A percentile compares a stretch with the other conserved stretches of the same genome.
Conservation (phyloP, 306 rosid genomes). For the Trichosanthes truncata region DNA sequence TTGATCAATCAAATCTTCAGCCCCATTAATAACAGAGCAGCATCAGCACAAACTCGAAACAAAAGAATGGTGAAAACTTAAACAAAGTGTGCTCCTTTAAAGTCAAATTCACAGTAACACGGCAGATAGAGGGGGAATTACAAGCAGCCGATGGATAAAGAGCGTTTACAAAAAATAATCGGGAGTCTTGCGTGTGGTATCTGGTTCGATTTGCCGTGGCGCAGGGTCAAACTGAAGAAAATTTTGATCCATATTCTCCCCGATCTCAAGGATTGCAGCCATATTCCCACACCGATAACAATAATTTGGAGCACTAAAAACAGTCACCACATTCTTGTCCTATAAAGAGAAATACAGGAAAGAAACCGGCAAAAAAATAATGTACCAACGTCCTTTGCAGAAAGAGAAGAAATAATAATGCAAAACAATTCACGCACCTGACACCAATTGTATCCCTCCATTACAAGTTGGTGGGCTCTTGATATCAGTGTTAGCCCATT, state of each 20-base stretch:
- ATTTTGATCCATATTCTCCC: slow-evolving; percentile 45
- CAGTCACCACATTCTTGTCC: slow-evolving; percentile 48
- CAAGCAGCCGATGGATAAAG: slow-evolving; percentile 11
- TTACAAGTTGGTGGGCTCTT: slow-evolving; percentile 51
- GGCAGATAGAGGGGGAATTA: slow-evolving; percentile 20
- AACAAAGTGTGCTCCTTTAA: slow-evolving; percentile 5
- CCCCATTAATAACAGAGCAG: slow-evolving; percentile 10
- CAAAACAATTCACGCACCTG: slow-evolving; percentile 29
- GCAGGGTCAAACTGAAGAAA: slow-evolving; percentile 50
- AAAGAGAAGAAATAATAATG: neutral
- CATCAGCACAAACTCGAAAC: slow-evolving; percentile 15
- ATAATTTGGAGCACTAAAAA: slow-evolving; percentile 48
- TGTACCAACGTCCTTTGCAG: neutral
- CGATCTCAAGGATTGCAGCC: slow-evolving; percentile 51
- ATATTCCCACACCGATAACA: slow-evolving; percentile 47
- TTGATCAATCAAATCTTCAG: neutral
- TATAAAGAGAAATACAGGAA: slow-evolving; percentile 2
- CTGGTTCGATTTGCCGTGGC: slow-evolving; percentile 44
- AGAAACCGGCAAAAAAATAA: neutral
- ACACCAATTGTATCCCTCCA: slow-evolving; percentile 56
- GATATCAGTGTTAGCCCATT: slow-evolving; percentile 46
- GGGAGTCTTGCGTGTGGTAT: slow-evolving; percentile 36
- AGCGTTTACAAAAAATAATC: slow-evolving; percentile 45
- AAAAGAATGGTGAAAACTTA: slow-evolving; percentile 11
- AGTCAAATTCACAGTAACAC: slow-evolving; percentile 29